These are phyloP conservation scores for Ilyonectria sp. DNA, from an alignment of 2,329 filamentous ascomycete genomes.

Conservation along the genomic window DNA sequence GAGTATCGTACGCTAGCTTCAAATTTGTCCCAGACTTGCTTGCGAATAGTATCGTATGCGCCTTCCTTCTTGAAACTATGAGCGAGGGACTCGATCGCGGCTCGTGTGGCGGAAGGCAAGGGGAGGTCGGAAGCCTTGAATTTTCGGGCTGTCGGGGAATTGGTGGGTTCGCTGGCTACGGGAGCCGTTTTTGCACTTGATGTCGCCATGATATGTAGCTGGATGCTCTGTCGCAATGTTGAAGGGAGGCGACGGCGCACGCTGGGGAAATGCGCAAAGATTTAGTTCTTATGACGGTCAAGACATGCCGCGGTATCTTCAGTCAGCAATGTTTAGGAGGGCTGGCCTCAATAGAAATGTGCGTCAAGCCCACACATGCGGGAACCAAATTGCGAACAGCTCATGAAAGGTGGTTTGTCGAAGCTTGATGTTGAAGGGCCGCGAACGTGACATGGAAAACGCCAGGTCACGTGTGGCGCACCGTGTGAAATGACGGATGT, in stretches of 20 bases:
- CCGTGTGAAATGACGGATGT: background rate
- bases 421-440: constrained; percentile 18
- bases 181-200: constrained; percentile 43
- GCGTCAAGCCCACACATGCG: constrained; percentile 5
- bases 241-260: constrained; percentile 25
- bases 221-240: constrained; percentile 19
- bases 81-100: constrained; percentile 81
- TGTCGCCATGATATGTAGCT: constrained; percentile 44
- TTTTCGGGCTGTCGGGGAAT: constrained; percentile 57
- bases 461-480: constrained; percentile 45
- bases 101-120: constrained; percentile 79
- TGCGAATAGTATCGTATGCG: constrained; percentile 84
- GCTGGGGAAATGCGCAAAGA: constrained; percentile 32
- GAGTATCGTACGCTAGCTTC: constrained; percentile 72
- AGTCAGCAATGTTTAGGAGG: background rate
- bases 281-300: constrained; percentile 6
- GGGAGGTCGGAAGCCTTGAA: constrained; percentile 84
- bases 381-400: background rate
- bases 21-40: constrained; percentile 83
- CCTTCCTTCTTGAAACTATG: constrained; percentile 90
- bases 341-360: constrained; percentile 4
- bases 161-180: constrained; percentile 34
- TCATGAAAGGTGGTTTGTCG: constrained; percentile 24
- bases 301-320: constrained; percentile 33
- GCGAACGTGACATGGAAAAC: constrained; percentile 43